Evolutionary conservation across 441 rosid species (phyloP), one percentile per base, ranked within the genome.

Genomic region (Euphorbia celastroides): DNA sequence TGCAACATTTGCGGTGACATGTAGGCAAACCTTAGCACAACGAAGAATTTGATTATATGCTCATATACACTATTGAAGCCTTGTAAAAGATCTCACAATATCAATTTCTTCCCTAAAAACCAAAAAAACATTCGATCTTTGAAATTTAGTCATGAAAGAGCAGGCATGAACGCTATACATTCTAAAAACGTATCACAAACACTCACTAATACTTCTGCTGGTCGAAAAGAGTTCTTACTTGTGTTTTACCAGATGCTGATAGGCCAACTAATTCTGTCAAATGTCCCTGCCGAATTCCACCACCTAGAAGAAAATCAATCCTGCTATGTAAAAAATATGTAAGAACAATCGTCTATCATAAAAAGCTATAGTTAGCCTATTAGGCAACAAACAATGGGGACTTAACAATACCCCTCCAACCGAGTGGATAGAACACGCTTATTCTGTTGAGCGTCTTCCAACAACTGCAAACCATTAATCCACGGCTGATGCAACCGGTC

Each of bases 201-300:
- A 34, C 36, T 17, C 13, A 44, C 58, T 8, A 66, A 30, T 16
- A 3, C 25, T 26, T 42, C 30, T 16, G 31, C n/a, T 36, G 23
- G 30, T 41, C 32, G 1, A 30, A 31, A 25, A 31, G 20, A 31
- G 26, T 64, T 57, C 88, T 62, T 77, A 89, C 96, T 67, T 89
- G 94, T 61, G 96, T 92, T 89, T 92, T 92, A 70, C 96, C 94
- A 56, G 96, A 89, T 55, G 96, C 78, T 0, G 98, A 92, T 34
- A 86, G 89, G 61, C 98, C 98, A 19, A 81, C 93, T 65, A 92
- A 69, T 81, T 92, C 96, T 19, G 89, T 89, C 52, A 89, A 68
- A 63, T 82, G 92, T 60, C 96, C 97, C 62, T 69, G 77, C 41
- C 82, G 66, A 41, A 92, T 51, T 59, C 96, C 97, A 64, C 92